These are phyloP conservation scores for Pichia sp. DNA, from an alignment of 1,139 yeast species.

Conservation along the genomic window DNA sequence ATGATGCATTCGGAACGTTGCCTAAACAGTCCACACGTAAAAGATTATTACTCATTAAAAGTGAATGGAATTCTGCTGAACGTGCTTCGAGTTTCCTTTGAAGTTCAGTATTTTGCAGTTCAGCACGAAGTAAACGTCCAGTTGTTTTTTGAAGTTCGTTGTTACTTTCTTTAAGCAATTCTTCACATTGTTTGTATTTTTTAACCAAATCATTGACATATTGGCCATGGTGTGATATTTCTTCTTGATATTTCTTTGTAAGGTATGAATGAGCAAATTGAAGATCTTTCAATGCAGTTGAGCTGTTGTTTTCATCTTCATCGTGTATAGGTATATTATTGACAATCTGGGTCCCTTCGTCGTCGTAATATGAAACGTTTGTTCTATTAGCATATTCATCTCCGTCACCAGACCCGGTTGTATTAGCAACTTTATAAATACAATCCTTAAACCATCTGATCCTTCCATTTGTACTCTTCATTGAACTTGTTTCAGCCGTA, in stretches of 20 bases:
- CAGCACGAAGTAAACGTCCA: constrained; percentile 17
- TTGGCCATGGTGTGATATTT: constrained; percentile 22
- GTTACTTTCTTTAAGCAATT: constrained; percentile 1
- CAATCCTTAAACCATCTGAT: constrained; percentile 51
- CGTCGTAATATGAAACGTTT: too few relatives aligned
- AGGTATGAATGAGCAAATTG: constrained; percentile 60
- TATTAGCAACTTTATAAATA: constrained; percentile 40
- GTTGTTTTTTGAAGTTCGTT: constrained; percentile 1
- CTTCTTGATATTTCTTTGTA: constrained; percentile 54
- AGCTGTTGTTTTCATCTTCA: neutral
- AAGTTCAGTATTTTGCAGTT: constrained; percentile 30
- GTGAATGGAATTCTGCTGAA: constrained; percentile 40
- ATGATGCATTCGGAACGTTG: neutral
- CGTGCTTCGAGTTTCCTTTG: constrained; percentile 34
- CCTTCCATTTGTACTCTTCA: constrained; percentile 33
- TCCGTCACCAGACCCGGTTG: too few relatives aligned
- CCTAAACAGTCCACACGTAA: constrained; percentile 48
- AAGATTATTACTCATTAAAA: constrained; percentile 44
- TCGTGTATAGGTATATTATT: too few relatives aligned
- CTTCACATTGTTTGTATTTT: constrained; percentile 7
- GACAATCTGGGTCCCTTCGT: too few relatives aligned
- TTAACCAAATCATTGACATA: constrained; percentile 2
- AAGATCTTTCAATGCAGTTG: constrained; percentile 52
- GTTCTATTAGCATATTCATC: too few relatives aligned
- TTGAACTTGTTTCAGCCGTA: constrained; percentile 32